Percentiles rank a stretch among this genome's conserved stretches.
Evolutionary conservation across 352 stramenopile genomes (phyloP).

Genomic region (Globisporangium paddicum): DNA sequence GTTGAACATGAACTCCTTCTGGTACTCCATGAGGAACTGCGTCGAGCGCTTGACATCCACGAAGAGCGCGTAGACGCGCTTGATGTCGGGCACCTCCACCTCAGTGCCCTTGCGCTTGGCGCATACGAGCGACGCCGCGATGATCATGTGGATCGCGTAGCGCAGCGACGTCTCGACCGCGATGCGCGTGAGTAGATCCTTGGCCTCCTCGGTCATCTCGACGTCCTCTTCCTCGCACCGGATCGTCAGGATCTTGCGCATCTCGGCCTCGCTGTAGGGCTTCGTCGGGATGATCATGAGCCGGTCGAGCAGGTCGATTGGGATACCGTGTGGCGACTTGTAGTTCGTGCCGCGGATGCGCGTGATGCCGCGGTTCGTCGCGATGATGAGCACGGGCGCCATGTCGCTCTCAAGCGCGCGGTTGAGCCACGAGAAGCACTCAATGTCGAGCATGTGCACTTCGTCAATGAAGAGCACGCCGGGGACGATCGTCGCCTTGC

Average conservation of each 20-base stretch:
- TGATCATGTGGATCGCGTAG: conserved; percentile 99
- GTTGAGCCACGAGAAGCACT: conserved; percentile 99
- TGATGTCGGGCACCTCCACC: conserved; percentile 90
- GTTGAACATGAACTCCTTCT: conserved; percentile 99
- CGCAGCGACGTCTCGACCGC: conserved; percentile 96
- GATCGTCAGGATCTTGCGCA: conserved; percentile 96
- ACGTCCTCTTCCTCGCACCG: conserved; percentile 98
- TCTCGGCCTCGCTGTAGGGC: conserved; percentile 95
- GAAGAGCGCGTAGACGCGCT: conserved; percentile 96
- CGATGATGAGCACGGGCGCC: conserved; percentile 98
- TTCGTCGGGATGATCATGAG: conserved; percentile 99
- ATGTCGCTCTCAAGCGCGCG: conserved; percentile 96
- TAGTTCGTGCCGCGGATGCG: conserved; percentile 99
- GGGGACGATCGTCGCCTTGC: conserved; percentile 97
- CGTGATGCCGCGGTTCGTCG: conserved; percentile 98
- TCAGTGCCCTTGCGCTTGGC: conserved; percentile 91
- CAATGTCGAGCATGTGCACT: conserved; percentile 99
- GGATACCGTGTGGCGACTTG: conserved; percentile 97
- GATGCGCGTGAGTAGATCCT: conserved; percentile 98
- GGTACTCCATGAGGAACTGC: conserved; percentile 99
- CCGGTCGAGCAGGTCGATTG: conserved; percentile 97
- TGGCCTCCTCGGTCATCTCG: conserved; percentile 96
- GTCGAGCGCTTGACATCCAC: conserved; percentile 98
- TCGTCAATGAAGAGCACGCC: conserved; percentile 99
- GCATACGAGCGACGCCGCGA: conserved; percentile 94